Conservation (phyloP, 768 basidiomycete species). For the Termitomyces sp. region DNA sequence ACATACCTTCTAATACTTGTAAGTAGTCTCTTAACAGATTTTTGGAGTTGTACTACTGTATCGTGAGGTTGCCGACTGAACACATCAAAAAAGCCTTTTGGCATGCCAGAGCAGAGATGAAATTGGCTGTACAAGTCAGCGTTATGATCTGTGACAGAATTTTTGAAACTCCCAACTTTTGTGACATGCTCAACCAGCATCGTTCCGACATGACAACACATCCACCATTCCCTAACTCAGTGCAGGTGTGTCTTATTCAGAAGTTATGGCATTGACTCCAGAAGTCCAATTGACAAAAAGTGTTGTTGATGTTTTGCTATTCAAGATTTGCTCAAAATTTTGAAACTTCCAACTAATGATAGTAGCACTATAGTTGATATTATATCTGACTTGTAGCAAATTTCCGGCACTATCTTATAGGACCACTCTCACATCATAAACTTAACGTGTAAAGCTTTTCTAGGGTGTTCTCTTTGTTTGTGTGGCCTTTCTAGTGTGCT, state of each 20-base stretch:
- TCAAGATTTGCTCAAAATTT: background rate
- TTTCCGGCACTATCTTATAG: too few relatives aligned
- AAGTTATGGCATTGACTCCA: background rate
- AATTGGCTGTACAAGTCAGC: background rate
- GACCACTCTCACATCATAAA: too few relatives aligned
- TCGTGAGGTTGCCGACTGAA: too few relatives aligned
- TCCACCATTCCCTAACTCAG: background rate
- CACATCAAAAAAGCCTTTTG: background rate
- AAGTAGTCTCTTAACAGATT: too few relatives aligned
- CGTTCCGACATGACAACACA: background rate
- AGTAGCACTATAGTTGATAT: too few relatives aligned
- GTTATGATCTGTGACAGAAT: background rate
- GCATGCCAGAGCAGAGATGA: background rate
- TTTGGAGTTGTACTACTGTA: too few relatives aligned
- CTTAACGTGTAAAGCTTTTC: too few relatives aligned
- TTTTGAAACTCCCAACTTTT: background rate
- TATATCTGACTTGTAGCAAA: too few relatives aligned
- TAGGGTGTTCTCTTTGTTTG: too few relatives aligned
- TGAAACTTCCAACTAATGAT: too few relatives aligned
- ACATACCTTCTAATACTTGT: too few relatives aligned
- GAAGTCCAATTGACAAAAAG: background rate
- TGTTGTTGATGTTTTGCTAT: background rate
- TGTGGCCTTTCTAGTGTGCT: too few relatives aligned
- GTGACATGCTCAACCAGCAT: background rate
- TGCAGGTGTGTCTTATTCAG: background rate